Percentiles rank a stretch among this genome's conserved stretches.
These are phyloP conservation scores for Claviceps maximensis DNA, from an alignment of 2,329 filamentous ascomycete genomes.

Conservation along the genomic window DNA sequence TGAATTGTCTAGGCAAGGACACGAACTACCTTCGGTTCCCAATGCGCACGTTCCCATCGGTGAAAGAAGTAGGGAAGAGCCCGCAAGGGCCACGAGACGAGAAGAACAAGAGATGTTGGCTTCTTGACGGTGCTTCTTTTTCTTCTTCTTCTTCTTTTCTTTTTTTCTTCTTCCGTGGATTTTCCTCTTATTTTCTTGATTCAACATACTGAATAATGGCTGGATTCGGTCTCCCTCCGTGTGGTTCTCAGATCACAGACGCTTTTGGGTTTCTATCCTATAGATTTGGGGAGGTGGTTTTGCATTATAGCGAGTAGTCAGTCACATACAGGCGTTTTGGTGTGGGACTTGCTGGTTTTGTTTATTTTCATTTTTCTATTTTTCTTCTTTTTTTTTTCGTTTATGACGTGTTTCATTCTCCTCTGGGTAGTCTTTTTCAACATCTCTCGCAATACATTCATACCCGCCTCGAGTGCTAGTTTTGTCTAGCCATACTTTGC, in stretches of 20 bases:
- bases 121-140: constrained; percentile 9
- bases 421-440: not conserved
- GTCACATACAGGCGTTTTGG: constrained; percentile 13
- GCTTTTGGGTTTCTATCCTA: not conserved
- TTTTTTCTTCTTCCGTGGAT: not conserved
- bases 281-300: constrained; percentile 4
- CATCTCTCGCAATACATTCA: constrained; percentile 1
- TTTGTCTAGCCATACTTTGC: constrained; percentile 48
- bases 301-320: constrained; percentile 7
- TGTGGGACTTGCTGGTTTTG: not conserved
- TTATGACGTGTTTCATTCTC: not conserved
- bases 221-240: not conserved
- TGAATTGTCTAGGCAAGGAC: constrained; percentile 16
- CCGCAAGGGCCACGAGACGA: not conserved
- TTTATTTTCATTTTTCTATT: not conserved
- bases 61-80: not conserved
- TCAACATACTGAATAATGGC: not conserved
- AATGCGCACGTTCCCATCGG: constrained; percentile 19
- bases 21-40: constrained; percentile 19
- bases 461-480: not conserved
- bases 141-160: too few species aligned
- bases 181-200: not conserved
- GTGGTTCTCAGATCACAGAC: not conserved
- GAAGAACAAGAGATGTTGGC: constrained; percentile 30
- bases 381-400: not conserved